Evolutionary conservation across 2,329 filamentous ascomycete species (phyloP), one percentile per base, ranked within the genome.

Genomic region (Fusarium pininemorale): DNA sequence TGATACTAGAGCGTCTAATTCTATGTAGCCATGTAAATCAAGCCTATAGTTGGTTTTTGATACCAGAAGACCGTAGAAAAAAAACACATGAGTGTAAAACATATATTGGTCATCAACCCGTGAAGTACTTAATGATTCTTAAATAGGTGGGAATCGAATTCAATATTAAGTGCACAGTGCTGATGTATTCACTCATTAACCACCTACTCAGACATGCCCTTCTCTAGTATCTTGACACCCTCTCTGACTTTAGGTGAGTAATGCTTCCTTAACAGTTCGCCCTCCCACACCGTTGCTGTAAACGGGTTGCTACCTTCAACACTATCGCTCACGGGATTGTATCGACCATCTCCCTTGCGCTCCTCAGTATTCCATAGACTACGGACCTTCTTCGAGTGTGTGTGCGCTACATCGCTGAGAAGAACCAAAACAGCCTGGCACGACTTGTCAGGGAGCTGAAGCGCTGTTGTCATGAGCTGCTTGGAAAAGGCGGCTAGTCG

Each of bases 291-390:
- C 0, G 94, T 98, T 9, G 91, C 90, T 1, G 95, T 93, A 82
- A 96, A 97, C 2, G 96, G 95, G 83, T 98, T 98, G 75, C 92
- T 95, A 13, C 90, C 91, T 82, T 98, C 96, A 7, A 97, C 89
- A 73, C 92, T 93, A 35, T 88, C 87, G 50, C 91, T 90, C 48
- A 92, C 82, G 2, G 94, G 87, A 82, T 95, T 93, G 79, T 94
- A 98, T 2, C 92, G 90, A 6, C 96, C 96, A 80, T 98, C 96
- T 12, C 96, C 96, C 81, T 94, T 93, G 56, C 96, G 88, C 85
- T 98, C 96, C 81, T 98, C 96, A 1, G 95, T 97, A 78, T 97
- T 91, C 96, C 96, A 99, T 69, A 99, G 83, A n/a, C 92, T 90
- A 42, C 90, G 90, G 48, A 98, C 90, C 83, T 96, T 97, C 77